Evolutionary conservation across 179 eudicot genomes (phyloP), one percentile per base, ranked within the genome.

Genomic region (Vitellaria paradoxa): DNA sequence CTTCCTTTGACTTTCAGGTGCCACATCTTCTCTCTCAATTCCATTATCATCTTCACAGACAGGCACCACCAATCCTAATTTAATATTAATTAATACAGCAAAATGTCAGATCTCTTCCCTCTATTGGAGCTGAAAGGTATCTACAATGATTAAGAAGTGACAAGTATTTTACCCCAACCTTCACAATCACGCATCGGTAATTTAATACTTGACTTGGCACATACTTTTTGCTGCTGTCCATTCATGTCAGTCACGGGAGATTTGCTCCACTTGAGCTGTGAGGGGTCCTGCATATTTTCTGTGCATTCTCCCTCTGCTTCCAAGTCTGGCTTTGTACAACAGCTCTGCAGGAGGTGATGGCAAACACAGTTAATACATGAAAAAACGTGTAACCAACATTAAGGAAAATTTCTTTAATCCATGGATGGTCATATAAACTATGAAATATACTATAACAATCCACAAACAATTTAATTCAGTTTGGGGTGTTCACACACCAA

Each of bases 281-380:
- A 81, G 62, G 47, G 63, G 78, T 77, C 81, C 61, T 67, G 81
- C 1, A 59, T 66, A 78, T 77, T 79, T 80, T 83, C 79, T 68
- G 70, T 68, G 73, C 77, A 77, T 21, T 74, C 78, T 63, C 80
- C 82, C 63, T 90, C 93, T 45, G 81, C 78, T 82, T 85, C 91
- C 66, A 79, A n/a, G 53, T 85, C 87, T 46, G 85, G 92, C 81
- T 87, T 89, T 49, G 92, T 88, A 74, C 95, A 90, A 57, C 94
- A 92, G 79, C 94, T 92, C 97, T 92, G 87, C 81, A 85, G 49
- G 68, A 67, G 71, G 45, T 76, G 30, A 77, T 63, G 65, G 75
- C 56, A 82, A 73, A 73, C 45, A 49, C 20, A 72, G n/a, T 60
- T 76, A 56, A 63, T 63, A 20, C 70, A 30, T 45, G 4, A 71